Conservation (phyloP, 345 rosid species). For the Eutrema japonicum region DNA sequence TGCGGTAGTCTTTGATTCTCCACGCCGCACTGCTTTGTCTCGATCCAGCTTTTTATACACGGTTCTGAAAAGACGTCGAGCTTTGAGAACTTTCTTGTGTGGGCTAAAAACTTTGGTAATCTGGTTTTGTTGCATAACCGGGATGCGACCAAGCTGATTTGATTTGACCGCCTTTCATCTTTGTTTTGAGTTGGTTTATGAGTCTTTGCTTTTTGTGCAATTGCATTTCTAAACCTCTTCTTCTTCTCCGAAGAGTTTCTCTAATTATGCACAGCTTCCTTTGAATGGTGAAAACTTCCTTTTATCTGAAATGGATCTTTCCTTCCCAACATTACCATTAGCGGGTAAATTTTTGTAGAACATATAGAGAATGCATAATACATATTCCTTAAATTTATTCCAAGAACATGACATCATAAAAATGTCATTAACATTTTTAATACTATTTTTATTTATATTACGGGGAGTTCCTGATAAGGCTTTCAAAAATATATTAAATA, state of each 20-base stretch:
- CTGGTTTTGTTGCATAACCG: background rate
- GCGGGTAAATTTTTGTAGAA: too few species aligned
- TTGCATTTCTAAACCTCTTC: too few species aligned
- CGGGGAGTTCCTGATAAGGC: too few species aligned
- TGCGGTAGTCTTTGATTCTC: background rate
- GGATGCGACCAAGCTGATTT: background rate
- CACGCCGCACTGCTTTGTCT: background rate
- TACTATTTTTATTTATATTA: too few species aligned
- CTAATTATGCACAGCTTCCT: background rate
- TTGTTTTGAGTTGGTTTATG: background rate
- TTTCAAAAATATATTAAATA: too few species aligned
- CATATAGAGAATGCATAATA: too few species aligned
- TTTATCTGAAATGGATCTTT: too few species aligned
- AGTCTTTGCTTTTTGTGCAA: background rate
- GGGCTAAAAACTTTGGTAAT: background rate
- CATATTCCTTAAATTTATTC: too few species aligned
- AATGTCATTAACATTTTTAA: too few species aligned
- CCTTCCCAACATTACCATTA: too few species aligned
- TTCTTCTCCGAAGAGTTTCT: background rate
- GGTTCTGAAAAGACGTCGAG: background rate
- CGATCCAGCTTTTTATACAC: background rate
- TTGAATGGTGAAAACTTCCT: too few species aligned
- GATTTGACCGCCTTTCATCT: background rate
- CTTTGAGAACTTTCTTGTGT: conserved; percentile 10
- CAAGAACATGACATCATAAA: too few species aligned